phyloP scores from a whole-genome alignment of 371 early-diverging fungal genomes.

The Mortierella sp. region DNA sequence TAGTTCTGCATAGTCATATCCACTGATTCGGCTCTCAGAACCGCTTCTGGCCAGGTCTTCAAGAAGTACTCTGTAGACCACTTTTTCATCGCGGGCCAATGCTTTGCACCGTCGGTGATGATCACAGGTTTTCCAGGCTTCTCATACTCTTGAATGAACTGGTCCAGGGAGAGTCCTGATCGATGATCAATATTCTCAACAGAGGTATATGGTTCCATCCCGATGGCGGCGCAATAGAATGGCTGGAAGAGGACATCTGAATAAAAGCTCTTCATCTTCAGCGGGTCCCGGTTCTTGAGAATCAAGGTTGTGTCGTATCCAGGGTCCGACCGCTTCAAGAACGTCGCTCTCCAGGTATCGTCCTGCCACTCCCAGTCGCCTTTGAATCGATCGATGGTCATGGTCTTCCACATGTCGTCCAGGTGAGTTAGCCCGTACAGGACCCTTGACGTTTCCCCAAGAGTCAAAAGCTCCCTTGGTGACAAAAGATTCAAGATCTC shows the following conservation, averaged over 20 bases:
- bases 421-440: slow-evolving; percentile 60
- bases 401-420: slow-evolving; percentile 68
- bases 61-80: slow-evolving; percentile 61
- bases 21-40: slow-evolving; percentile 72
- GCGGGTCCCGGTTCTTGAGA: slow-evolving; percentile 20
- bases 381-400: slow-evolving; percentile 59
- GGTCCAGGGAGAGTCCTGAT: slow-evolving; percentile 51
- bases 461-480: slow-evolving; percentile 46
- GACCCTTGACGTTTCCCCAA: slow-evolving; percentile 57
- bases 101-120: slow-evolving; percentile 64
- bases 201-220: slow-evolving; percentile 59
- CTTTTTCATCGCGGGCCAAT: slow-evolving; percentile 68
- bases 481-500: slow-evolving; percentile 54
- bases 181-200: slow-evolving; percentile 65
- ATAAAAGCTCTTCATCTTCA: slow-evolving; percentile 59
- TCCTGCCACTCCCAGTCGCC: slow-evolving; percentile 60
- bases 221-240: slow-evolving; percentile 62
- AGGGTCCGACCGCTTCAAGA: slow-evolving; percentile 41
- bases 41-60: slow-evolving; percentile 54
- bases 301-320: slow-evolving; percentile 24
- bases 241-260: slow-evolving; percentile 70
- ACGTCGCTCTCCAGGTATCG: slow-evolving; percentile 65
- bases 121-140: slow-evolving; percentile 69
- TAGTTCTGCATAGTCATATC: slow-evolving; percentile 66
- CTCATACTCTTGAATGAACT: slow-evolving; percentile 63